These are phyloP conservation scores for Polytrichum commune DNA, from an alignment of 225 moss, liverwort and hornwort genomes.

Conservation along the genomic window DNA sequence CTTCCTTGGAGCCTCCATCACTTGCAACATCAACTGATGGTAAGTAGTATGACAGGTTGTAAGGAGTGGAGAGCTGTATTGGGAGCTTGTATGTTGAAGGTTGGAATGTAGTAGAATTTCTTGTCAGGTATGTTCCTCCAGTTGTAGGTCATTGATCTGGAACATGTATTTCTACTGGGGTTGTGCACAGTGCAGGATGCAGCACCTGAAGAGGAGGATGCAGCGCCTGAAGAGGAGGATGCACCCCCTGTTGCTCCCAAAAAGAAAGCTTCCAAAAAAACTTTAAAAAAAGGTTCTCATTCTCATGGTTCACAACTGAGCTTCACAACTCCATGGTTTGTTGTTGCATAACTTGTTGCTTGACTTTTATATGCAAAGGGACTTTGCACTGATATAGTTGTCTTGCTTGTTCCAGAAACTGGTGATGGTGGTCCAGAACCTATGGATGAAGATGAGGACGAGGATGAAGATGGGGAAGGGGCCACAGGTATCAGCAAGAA, in stretches of 20 bases:
- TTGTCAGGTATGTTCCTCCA: not conserved
- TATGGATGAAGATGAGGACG: constrained; percentile 39
- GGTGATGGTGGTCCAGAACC: constrained; percentile 21
- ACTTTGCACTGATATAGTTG: not conserved
- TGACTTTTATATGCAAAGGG: not conserved
- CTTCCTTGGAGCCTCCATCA: constrained; percentile 49
- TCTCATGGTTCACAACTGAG: not conserved
- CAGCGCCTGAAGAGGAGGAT: constrained; percentile 31
- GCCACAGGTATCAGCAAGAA: constrained; percentile 75
- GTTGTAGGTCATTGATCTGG: not conserved
- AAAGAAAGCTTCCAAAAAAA: constrained; percentile 14
- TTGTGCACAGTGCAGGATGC: constrained; percentile 28
- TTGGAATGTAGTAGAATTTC: not conserved
- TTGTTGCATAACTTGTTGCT: not conserved
- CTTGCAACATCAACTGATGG: constrained; percentile 27
- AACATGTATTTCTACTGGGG: not conserved
- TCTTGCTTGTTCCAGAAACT: not conserved
- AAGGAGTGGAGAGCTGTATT: not conserved
- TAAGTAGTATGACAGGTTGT: constrained; percentile 19
- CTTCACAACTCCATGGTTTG: not conserved
- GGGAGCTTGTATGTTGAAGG: not conserved
- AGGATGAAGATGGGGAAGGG: constrained; percentile 47
- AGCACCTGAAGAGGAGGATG: constrained; percentile 32
- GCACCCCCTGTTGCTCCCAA: constrained; percentile 23
- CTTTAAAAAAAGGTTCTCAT: constrained; percentile 12